Percentiles rank a stretch among this genome's conserved stretches.
These are phyloP conservation scores for Chloris gayana DNA, from an alignment of 176 grass and related monocot species.

Conservation along the genomic window DNA sequence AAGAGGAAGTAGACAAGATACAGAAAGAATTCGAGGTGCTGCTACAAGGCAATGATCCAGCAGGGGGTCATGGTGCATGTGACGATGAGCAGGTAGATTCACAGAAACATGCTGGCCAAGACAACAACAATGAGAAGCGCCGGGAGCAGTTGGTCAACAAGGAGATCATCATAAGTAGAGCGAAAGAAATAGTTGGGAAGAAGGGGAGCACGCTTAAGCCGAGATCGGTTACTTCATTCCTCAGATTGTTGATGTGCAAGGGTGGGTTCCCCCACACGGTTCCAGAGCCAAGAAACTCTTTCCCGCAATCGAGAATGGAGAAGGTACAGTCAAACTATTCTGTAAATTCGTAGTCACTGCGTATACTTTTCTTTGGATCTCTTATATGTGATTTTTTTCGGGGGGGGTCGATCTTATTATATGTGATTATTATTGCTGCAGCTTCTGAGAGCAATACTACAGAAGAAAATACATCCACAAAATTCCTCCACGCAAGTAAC, in stretches of 20 bases:
- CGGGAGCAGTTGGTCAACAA: conserved; percentile 29
- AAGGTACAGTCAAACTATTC: conserved; percentile 51
- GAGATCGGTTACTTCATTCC: conserved; percentile 58
- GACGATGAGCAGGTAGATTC: conserved; percentile 33
- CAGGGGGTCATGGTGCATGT: conserved; percentile 22
- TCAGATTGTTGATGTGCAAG: conserved; percentile 60
- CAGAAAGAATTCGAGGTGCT: conserved; percentile 58
- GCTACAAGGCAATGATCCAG: conserved; percentile 40
- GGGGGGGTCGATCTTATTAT: too few species aligned
- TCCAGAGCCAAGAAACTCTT: conserved; percentile 57
- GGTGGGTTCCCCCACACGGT: conserved; percentile 52
- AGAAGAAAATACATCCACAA: conserved; percentile 86
- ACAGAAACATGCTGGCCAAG: conserved; percentile 15
- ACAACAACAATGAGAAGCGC: conserved; percentile 29
- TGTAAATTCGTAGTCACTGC: not conserved
- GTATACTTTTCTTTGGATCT: conserved; percentile 8
- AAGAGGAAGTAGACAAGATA: conserved; percentile 66
- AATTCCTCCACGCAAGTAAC: conserved; percentile 37
- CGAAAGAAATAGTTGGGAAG: conserved; percentile 47
- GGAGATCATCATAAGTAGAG: conserved; percentile 55
- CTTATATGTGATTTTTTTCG: too few species aligned
- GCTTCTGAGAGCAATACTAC: conserved; percentile 71
- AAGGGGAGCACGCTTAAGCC: conserved; percentile 51
- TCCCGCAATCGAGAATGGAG: conserved; percentile 82
- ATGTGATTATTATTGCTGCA: conserved; percentile 44